A percentile compares a stretch with the other conserved stretches of the same genome.
These are phyloP conservation scores for Neolecta irregularis DNA, from an alignment of 1,139 yeast genomes.

Conservation along the genomic window DNA sequence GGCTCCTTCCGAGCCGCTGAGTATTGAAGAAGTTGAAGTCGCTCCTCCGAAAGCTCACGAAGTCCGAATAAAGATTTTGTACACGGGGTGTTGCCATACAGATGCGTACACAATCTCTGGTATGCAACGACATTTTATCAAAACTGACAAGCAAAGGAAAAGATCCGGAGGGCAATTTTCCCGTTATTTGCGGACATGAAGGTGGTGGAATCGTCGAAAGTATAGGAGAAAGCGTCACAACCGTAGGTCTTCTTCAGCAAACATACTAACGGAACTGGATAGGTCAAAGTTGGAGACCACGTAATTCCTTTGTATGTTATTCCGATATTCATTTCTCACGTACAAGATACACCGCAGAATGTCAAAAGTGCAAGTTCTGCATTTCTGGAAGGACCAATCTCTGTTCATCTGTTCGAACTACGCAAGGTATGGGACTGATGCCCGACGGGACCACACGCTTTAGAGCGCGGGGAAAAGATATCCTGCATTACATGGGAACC, in stretches of 20 bases:
- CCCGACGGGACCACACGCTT: conserved; percentile 93
- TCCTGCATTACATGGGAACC: conserved; percentile 92
- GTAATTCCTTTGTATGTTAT: conserved; percentile 48
- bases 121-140: too few relatives aligned
- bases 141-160: too few relatives aligned
- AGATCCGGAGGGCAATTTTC: conserved; percentile 96
- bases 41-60: conserved; percentile 93
- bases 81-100: conserved; percentile 96
- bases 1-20: conserved; percentile 75
- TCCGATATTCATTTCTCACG: neutral
- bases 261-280: too few relatives aligned
- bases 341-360: conserved; percentile 71
- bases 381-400: conserved; percentile 87
- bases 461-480: conserved; percentile 55
- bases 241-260: too few relatives aligned
- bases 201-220: conserved; percentile 94
- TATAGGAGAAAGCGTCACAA: conserved; percentile 82
- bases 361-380: conserved; percentile 90
- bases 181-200: conserved; percentile 77
- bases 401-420: conserved; percentile 79
- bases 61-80: conserved; percentile 72
- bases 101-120: conserved; percentile 95
- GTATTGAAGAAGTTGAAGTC: conserved; percentile 77
- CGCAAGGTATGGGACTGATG: conserved; percentile 84
- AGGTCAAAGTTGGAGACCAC: conserved; percentile 78